Evolutionary conservation across 768 basidiomycete genomes (phyloP).

Genomic region (Pisolithus microcarpus): DNA sequence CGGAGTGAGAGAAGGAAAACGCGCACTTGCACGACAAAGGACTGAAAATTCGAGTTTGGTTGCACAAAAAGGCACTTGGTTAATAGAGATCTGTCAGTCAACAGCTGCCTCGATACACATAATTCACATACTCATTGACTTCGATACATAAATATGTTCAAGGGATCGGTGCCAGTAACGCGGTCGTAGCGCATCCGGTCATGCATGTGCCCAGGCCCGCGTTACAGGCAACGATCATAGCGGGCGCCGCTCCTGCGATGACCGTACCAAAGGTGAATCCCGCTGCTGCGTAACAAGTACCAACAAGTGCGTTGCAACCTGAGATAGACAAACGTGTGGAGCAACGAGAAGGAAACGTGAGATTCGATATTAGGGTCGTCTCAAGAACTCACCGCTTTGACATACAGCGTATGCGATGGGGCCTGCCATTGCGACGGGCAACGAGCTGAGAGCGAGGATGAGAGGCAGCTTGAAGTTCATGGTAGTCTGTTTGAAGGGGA

Average conservation of each 20-base stretch:
- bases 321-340: neutral
- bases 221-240: conserved; percentile 19
- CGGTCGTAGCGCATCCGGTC: conserved; percentile 15
- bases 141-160: conserved; percentile 8
- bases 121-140: no score
- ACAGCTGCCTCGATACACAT: no score
- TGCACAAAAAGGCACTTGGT: no score
- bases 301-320: conserved; percentile 21
- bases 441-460: conserved; percentile 13
- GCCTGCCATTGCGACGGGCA: conserved; percentile 5
- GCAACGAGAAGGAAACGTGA: neutral
- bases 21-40: no score
- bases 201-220: conserved; percentile 18
- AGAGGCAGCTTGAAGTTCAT: conserved; percentile 21
- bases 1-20: no score
- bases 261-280: conserved; percentile 18
- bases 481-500: neutral
- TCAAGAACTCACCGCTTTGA: no score
- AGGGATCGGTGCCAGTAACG: conserved; percentile 17
- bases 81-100: no score
- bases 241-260: conserved; percentile 12
- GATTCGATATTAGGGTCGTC: no score
- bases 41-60: no score
- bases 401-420: no score
- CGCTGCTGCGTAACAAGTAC: conserved; percentile 18